Conservation (phyloP, 2,329 filamentous ascomycete genomes). For the Fusarium scirpi region DNA sequence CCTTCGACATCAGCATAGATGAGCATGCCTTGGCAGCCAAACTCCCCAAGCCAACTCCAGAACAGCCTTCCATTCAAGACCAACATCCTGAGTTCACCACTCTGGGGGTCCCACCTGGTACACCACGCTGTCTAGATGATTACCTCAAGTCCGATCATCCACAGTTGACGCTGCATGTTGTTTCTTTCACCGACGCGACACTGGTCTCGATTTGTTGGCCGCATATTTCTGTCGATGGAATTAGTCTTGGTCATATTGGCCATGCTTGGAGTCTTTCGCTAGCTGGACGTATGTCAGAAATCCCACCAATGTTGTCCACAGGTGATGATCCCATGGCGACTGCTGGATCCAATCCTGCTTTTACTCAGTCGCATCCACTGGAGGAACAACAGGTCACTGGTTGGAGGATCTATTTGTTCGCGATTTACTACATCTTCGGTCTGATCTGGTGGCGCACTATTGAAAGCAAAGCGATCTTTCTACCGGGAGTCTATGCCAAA, state of each 20-base stretch:
- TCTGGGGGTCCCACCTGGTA: neutral
- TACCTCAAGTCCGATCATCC: constrained; percentile 17
- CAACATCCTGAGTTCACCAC: neutral
- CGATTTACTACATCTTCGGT: constrained; percentile 3
- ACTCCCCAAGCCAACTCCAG: constrained; percentile 49
- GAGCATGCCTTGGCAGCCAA: constrained; percentile 56
- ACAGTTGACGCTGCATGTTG: constrained; percentile 19
- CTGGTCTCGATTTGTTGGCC: constrained; percentile 27
- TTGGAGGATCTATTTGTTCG: neutral
- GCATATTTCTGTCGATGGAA: constrained; percentile 12
- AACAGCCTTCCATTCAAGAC: neutral
- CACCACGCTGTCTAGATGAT: constrained; percentile 1
- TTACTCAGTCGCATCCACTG: neutral
- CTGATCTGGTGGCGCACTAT: constrained; percentile 3
- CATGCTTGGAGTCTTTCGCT: constrained; percentile 21
- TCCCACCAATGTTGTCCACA: constrained; percentile 3
- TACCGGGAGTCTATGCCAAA: neutral
- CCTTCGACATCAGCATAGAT: constrained; percentile 51
- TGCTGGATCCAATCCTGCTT: constrained; percentile 6
- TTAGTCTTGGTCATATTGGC: constrained; percentile 8
- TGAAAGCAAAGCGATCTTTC: constrained; percentile 7
- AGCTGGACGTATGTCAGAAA: neutral
- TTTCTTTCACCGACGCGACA: constrained; percentile 20
- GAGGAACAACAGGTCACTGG: neutral
- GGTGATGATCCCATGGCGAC: constrained; percentile 17